Evolutionary conservation across 208 protist species (phyloP), one percentile per base, ranked within the genome.

Genomic region (Trypanosoma avium): DNA sequence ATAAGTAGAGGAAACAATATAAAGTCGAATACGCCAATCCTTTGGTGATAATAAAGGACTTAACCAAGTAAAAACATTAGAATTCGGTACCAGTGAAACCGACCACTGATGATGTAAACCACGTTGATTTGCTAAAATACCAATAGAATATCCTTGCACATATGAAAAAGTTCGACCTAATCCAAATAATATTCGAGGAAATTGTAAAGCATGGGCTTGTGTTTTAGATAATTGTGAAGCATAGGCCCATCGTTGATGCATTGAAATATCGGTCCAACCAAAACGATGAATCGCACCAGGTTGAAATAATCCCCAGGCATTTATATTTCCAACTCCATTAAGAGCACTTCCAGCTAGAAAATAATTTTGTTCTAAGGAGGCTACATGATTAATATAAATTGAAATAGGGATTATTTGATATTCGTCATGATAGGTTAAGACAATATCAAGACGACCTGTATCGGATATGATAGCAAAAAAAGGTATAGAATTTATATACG

Each of bases 161-260:
- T 90, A 92, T 19, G 77, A 88, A 68, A 88, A 88, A 12, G 88
- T 91, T 21, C 73, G 61, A 29, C 75, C 84, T 0, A 94, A 65
- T 1, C 88, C 88, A 10, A 87, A 68, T 22, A 81, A 63, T n/a
- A 84, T 33, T 1, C 71, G 73, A 15, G 82, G 53, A 4, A 59
- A 55, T 33, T 62, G 59, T 22, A 94, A 62, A 3, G 72, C 70
- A 53, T 79, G 73, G 2, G 66, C 73, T 21, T 64, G 54, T 10
- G 59, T 76, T 9, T 59, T 61, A n/a, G 74, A 63, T 36, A 70
- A 24, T 58, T 92, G 88, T 13, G 70, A 68, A 12, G 49, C 61
- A 36, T 70, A 63, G 8, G 67, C 70, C 64, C 61, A 83, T 27
- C 79, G 70, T n/a, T 62, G 40, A 12, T 53, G 61, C 82, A 86